Conservation (phyloP, 2,329 filamentous ascomycete species). For the Lachnellula occidentalis region DNA sequence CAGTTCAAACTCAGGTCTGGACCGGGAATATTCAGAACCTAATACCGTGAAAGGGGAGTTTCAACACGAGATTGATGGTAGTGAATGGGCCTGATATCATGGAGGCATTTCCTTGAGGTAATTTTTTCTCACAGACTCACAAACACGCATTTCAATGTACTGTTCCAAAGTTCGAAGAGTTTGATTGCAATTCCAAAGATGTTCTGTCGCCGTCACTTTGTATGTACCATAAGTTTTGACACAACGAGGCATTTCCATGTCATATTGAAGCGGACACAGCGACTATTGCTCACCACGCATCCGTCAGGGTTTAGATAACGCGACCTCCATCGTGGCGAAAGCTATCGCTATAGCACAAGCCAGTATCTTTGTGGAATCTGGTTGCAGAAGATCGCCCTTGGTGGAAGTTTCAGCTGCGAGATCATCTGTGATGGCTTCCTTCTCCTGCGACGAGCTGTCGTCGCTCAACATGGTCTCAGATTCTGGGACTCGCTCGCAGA, state of each 20-base stretch:
- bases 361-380: slow-evolving; percentile 9
- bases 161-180: too few relatives aligned
- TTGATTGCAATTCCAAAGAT: too few relatives aligned
- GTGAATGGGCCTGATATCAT: slow-evolving; percentile 13
- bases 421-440: not conserved
- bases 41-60: slow-evolving; percentile 7
- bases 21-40: slow-evolving; percentile 1
- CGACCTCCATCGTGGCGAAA: slow-evolving; percentile 10
- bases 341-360: slow-evolving; percentile 6
- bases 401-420: not conserved
- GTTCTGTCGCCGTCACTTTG: too few relatives aligned
- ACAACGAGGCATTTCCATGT: not conserved
- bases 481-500: not conserved
- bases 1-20: not conserved
- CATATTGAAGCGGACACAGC: not conserved
- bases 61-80: slow-evolving; percentile 12
- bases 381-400: slow-evolving; percentile 1
- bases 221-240: too few relatives aligned
- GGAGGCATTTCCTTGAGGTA: slow-evolving; percentile 13
- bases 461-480: not conserved
- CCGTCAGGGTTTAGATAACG: slow-evolving; percentile 1
- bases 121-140: not conserved
- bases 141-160: too few relatives aligned
- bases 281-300: not conserved
- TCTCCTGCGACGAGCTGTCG: not conserved